Evolutionary conservation across 1,139 yeast genomes (phyloP), one percentile per base, ranked within the genome.

Genomic region (Blastobotrys malaysiensis): DNA sequence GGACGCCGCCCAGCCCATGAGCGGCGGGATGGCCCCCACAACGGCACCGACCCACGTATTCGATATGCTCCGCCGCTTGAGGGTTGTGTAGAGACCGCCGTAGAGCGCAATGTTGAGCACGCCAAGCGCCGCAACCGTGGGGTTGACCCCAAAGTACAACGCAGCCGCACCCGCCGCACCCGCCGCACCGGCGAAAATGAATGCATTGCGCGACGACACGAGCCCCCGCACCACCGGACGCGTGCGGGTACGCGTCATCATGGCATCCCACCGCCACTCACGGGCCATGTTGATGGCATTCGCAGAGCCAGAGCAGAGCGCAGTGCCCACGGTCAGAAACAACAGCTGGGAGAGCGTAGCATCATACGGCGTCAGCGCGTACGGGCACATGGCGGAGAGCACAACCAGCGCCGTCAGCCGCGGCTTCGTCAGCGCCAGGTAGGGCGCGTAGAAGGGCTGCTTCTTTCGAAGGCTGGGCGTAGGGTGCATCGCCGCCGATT

Each of bases 1-100:
- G 2, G 96, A 87, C 0, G 97, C 96, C 1, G 97, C 97, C 99
- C 99, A 93, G 1, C 99, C 99, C 99, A 93, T 93, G 52, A 95
- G 77, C 31, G 99, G 99, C 0, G 99, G 99, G 45, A 93, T 87
- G 0, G 98, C 98, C 3, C 99, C 99, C 2, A 95, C 99, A 9
- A 95, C 69, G 1, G 99, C 99, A 20, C 99, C 99, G 1, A 93
- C 95, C 99, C 99, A 93, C 0, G 99, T 93, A 69, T 93, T 93
- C 48, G 87, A 69, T 51, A 93, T 93, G 18, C 89, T 84, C 59
- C 77, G 81, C 54, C 99, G 78, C 67, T 93, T 93, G 67, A 95
- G 74, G 0, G 97, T 86, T 0, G 99, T 93, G 72, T 93, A 93
- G 1, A 86, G 72, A 86, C 98, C 91, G 0, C 95, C 83, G 66